phyloP scores from a whole-genome alignment of 164 flowering plant genomes.

The Nelumbo lutea region DNA sequence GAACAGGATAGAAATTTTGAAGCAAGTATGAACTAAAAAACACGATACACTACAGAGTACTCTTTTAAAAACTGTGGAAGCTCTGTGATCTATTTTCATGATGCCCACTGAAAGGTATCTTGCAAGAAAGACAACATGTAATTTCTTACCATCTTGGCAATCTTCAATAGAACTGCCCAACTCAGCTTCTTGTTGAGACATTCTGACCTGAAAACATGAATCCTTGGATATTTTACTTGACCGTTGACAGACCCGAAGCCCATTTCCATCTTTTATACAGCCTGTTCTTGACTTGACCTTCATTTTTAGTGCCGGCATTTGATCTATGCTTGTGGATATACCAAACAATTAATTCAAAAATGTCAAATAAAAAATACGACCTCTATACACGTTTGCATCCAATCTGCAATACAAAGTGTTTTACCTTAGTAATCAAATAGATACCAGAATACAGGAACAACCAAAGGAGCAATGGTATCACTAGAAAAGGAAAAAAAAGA shows the following conservation, averaged over 20 bases:
- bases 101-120: not conserved
- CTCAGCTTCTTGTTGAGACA: slow-evolving; percentile 22
- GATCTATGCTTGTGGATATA: slow-evolving; percentile 9
- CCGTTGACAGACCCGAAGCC: slow-evolving; percentile 20
- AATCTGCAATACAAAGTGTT: slow-evolving; percentile 1
- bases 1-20: not conserved
- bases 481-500: no score
- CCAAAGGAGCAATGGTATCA: no score
- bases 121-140: not conserved
- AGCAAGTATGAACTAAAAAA: not conserved
- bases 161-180: slow-evolving; percentile 5
- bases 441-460: not conserved
- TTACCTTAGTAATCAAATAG: not conserved
- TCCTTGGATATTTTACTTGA: slow-evolving; percentile 32
- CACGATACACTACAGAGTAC: not conserved
- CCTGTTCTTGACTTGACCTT: slow-evolving; percentile 20
- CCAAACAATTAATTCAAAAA: slow-evolving; percentile 1
- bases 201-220: slow-evolving; percentile 19
- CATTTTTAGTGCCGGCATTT: slow-evolving; percentile 31
- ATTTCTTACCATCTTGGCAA: slow-evolving; percentile 20
- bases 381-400: not conserved
- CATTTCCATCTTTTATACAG: slow-evolving; percentile 19
- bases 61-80: no score
- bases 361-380: not conserved
- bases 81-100: no score